Conservation (phyloP, 345 rosid species). For the Turritis glabra region DNA sequence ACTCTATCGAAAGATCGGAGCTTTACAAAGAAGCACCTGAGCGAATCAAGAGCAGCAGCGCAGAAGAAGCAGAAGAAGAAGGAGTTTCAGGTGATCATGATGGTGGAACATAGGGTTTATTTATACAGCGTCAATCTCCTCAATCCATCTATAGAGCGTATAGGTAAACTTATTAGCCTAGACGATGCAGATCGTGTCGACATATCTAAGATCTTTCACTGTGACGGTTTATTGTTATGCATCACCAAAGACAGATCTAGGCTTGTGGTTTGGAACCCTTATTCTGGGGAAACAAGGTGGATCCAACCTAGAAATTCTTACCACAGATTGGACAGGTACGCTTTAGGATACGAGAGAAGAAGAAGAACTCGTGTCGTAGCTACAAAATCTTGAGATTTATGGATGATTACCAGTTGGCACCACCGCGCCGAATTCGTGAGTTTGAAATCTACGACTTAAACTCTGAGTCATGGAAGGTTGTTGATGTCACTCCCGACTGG, state of each 20-base stretch:
- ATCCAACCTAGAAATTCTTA: neutral
- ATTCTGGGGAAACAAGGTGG: neutral
- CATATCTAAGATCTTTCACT: neutral
- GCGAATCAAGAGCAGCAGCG: neutral
- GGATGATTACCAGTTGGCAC: no score
- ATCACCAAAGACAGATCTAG: neutral
- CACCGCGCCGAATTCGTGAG: no score
- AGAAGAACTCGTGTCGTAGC: neutral
- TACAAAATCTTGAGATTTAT: neutral
- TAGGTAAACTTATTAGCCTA: neutral
- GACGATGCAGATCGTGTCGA: neutral
- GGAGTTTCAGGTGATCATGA: neutral
- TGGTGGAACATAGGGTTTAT: neutral
- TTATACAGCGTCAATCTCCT: neutral
- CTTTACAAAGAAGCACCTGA: neutral
- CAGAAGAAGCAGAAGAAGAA: neutral
- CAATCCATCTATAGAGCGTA: neutral
- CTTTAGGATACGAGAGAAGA: neutral
- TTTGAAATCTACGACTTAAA: neutral
- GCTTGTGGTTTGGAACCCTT: conserved; percentile 5
- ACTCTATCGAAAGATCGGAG: neutral
- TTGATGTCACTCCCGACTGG: neutral
- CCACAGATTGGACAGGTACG: neutral
- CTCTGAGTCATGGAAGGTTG: neutral
- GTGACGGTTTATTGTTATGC: neutral